Evolutionary conservation across 805 yeast species (phyloP).

Genomic region (Debaryomyces hansenii): DNA sequence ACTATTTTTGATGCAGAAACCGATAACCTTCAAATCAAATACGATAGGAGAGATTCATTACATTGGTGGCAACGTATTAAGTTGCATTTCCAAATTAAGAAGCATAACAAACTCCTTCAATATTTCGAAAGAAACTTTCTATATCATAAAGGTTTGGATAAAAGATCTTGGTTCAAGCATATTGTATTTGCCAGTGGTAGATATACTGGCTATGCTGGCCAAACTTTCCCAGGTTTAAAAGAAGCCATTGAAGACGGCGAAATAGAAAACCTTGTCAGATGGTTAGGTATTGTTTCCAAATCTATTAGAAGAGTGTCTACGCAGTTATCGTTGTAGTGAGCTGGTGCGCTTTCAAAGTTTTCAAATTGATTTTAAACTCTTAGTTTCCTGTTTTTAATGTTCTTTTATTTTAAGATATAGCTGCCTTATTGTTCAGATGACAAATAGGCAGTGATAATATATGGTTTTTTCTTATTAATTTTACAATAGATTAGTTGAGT

Average conservation of each 20-base stretch:
- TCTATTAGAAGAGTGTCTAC: slow-evolving; percentile 31
- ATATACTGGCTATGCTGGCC: slow-evolving; percentile 49
- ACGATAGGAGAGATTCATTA: slow-evolving; percentile 30
- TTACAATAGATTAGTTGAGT: too few species aligned
- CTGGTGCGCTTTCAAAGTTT: too few species aligned
- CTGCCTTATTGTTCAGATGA: too few species aligned
- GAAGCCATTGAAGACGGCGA: slow-evolving; percentile 54
- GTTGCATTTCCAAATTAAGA: slow-evolving; percentile 29
- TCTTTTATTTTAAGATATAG: too few species aligned
- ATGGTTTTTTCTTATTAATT: too few species aligned
- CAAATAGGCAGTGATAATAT: too few species aligned
- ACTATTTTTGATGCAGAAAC: slow-evolving; percentile 28
- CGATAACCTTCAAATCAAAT: slow-evolving; percentile 25
- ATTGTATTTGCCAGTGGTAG: slow-evolving; percentile 61
- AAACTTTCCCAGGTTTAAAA: slow-evolving; percentile 56
- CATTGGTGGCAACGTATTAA: slow-evolving; percentile 36
- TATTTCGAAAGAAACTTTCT: slow-evolving; percentile 58
- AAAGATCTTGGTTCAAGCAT: slow-evolving; percentile 64
- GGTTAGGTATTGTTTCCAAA: slow-evolving; percentile 45
- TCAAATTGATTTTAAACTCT: too few species aligned
- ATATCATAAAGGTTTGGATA: slow-evolving; percentile 44
- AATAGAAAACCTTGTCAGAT: slow-evolving; percentile 40
- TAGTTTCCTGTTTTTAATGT: too few species aligned
- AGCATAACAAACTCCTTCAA: slow-evolving; percentile 36
- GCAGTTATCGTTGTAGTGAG: background rate